Evolutionary conservation across 2,329 filamentous ascomycete genomes (phyloP).

Genomic region (Talaromyces sp.): DNA sequence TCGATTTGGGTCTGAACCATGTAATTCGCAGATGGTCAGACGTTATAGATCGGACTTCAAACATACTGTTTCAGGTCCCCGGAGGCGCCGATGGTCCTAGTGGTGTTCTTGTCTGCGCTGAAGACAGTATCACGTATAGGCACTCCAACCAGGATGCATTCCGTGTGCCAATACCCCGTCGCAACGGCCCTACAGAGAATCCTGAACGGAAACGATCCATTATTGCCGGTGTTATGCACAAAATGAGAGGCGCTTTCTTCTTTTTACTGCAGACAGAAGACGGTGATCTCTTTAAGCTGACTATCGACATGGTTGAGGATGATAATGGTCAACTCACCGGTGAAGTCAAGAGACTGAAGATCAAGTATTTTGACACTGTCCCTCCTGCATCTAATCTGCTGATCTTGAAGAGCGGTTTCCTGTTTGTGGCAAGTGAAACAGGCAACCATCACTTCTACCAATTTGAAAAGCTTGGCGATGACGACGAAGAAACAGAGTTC

Average conservation of each 20-base stretch:
- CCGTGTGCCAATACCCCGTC: constrained; percentile 81
- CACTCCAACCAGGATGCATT: constrained; percentile 92
- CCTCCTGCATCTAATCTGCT: constrained; percentile 82
- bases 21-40: constrained; percentile 94
- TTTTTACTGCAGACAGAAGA: constrained; percentile 95
- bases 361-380: constrained; percentile 98
- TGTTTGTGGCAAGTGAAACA: constrained; percentile 88
- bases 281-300: constrained; percentile 97
- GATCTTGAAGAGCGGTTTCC: constrained; percentile 91
- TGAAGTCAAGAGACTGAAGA: constrained; percentile 77
- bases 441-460: constrained; percentile 96
- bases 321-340: constrained; percentile 71
- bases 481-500: constrained; percentile 86
- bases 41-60: constrained; percentile 82
- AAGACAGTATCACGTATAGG: constrained; percentile 94
- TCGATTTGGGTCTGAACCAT: constrained; percentile 93
- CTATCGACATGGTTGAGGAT: constrained; percentile 84
- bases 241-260: constrained; percentile 94
- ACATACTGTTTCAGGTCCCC: constrained; percentile 89
- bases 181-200: constrained; percentile 85
- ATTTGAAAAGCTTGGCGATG: constrained; percentile 94
- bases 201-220: constrained; percentile 85
- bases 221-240: constrained; percentile 92
- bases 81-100: constrained; percentile 91
- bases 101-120: constrained; percentile 89